Base-by-base conservation (phyloP, 2,329 filamentous ascomycete species). In the Fusarium clavum region DNA sequence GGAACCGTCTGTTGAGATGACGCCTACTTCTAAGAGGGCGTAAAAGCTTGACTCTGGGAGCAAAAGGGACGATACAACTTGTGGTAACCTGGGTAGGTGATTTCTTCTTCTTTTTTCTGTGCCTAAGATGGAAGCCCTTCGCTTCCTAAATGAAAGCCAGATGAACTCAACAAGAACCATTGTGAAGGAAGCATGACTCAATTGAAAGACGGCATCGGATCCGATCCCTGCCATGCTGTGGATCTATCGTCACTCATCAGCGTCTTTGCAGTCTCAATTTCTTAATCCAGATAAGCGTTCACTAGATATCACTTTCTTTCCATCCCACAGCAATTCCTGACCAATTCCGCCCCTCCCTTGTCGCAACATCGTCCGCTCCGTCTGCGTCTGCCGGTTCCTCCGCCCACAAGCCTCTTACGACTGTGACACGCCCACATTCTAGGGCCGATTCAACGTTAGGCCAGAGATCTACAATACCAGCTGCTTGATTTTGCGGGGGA, bases 1-100 rank as follows among this genome's bases (percentile, higher is more conserved):
- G 71, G 71, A 73, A 71, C 71, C 71, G 71, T 55, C 62, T 60
- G 61, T 64, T n/a, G 34, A n/a, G 18, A 38, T 38, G 34, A n/a
- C 34, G 34, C 10, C 18, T 38, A n/a, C 34, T 38, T n/a, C 34
- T 11, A n/a, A 38, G 16, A n/a, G 34, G 34, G 34, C 34, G 18
- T 38, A 11, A n/a, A 38, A 11, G 34, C 34, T 16, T 30, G 20
- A 22, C 29, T 38, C 9, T 38, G 18, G 16, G 9, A 38, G 34
- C 10, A 6, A 11, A n/a, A 16, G 5, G 16, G 5, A 38, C 34
- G 9, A 5, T 38, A n/a, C 18, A n/a, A 18, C 32, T 18, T 18
- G 24, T 13, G 7, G 27, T 30, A 32, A 20, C 1, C 8, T 6
- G 18, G 29, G 20, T 6, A 38, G 4, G 24, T 24, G 25, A 11